Evolutionary conservation across 176 grass and related monocot species (phyloP).

Genomic region (Rhynchospora tenuis): DNA sequence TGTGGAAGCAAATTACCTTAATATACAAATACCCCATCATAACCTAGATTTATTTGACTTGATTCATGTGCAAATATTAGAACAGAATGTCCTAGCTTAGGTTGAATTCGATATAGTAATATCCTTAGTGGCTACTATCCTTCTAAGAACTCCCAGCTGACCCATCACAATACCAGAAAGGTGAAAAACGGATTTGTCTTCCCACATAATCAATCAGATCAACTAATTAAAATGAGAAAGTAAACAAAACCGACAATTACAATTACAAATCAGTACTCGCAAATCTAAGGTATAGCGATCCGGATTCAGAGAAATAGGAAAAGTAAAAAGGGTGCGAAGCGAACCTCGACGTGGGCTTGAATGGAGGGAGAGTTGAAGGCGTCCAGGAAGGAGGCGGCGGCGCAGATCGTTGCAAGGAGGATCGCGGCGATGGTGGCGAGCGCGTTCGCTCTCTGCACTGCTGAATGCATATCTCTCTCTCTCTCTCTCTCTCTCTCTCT

Average conservation of each 20-base stretch:
- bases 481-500: neutral
- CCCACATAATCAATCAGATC: neutral
- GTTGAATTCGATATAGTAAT: neutral
- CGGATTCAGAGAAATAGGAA: neutral
- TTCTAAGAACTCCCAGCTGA: neutral
- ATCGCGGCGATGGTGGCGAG: constrained; percentile 10
- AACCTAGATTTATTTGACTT: neutral
- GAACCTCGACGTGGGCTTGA: constrained; percentile 21
- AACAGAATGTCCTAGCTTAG: neutral
- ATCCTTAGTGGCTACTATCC: neutral
- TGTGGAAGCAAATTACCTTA: neutral
- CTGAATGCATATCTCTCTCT: constrained; percentile 19
- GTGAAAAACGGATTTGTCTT: neutral
- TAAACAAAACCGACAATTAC: too few relatives aligned
- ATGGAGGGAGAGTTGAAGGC: constrained; percentile 28
- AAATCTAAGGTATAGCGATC: neutral
- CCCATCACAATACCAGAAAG: neutral
- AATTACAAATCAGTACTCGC: too few relatives aligned
- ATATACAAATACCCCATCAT: neutral
- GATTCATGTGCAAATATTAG: neutral
- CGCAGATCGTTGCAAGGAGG: constrained; percentile 11
- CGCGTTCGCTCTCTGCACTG: constrained; percentile 14
- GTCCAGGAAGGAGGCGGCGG: constrained; percentile 23
- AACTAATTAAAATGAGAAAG: neutral
- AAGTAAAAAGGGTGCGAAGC: neutral